Base-by-base conservation (phyloP, 345 rosid species). In the Triadica sebifera region DNA sequence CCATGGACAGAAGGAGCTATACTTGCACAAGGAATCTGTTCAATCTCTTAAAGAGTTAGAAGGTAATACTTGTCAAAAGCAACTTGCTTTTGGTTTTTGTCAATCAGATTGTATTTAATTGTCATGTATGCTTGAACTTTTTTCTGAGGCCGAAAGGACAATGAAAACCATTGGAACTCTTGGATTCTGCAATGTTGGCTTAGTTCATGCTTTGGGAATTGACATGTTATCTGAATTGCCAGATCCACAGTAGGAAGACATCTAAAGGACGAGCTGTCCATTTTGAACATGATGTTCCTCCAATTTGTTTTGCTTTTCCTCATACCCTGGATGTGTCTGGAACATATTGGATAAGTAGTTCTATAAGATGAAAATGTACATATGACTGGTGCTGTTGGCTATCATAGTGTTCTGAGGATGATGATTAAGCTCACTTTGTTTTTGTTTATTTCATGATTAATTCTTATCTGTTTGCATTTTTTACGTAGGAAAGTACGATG, bases 401-500 rank as follows among this genome's bases (percentile, higher is more conserved):
- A 29, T 4, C n/a, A 38, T 0, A 34, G 19, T 5, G 22, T 49
- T 46, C 56, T 25, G 12, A n/a, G 34, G 51, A 49, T 50, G 37
- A 57, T 24, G 37, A 57, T 24, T 51, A 17, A 65, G n/a, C 16
- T 47, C 8, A 56, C 37, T 24, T 13, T 51, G 4, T 20, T 53
- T 72, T 57, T 38, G 25, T 50, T 65, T 49, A 13, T 43, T 37
- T 29, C 43, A 19, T 68, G 41, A 62, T 38, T 34, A 60, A 4
- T 69, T 25, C 17, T 25, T 15, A 16, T 38, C 45, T 46, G 22
- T 53, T 19, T 72, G 9, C 43, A 24, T 67, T 24, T 43, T 47
- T 73, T 63, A 22, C 75, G 73, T 74, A 91, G 97, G 88, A 41
- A 86, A 83, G 71, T 92, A 92, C 74, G 92, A 94, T 83, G 93